Conservation (phyloP, 2,329 filamentous ascomycete genomes). For the Plectosphaerella cucumerina region DNA sequence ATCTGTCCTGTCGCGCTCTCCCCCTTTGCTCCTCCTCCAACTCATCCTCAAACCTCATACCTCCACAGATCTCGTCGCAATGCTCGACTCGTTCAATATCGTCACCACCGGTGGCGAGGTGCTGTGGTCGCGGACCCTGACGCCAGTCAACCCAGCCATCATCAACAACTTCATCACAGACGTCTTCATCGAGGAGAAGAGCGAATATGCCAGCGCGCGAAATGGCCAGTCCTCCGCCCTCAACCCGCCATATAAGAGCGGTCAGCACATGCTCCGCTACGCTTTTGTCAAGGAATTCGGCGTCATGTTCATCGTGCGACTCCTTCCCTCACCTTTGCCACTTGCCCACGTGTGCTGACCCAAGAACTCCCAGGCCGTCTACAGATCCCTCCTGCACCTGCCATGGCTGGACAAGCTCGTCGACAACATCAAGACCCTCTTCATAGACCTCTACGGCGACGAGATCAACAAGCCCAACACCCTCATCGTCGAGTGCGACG, state of each 20-base stretch:
- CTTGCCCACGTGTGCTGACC: conserved; percentile 7
- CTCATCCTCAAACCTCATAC: not conserved
- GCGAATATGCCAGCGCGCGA: conserved; percentile 55
- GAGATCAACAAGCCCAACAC: conserved; percentile 79
- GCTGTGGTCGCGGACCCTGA: conserved; percentile 88
- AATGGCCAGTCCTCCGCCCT: conserved; percentile 54
- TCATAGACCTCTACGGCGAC: conserved; percentile 83
- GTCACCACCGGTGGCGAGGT: conserved; percentile 94
- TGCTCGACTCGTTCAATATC: conserved; percentile 97
- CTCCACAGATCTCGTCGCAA: conserved; percentile 32
- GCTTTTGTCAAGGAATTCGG: conserved; percentile 88
- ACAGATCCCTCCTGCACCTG: conserved; percentile 89
- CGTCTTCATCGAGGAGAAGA: conserved; percentile 95
- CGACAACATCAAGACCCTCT: conserved; percentile 90
- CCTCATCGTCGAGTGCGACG: conserved; percentile 70
- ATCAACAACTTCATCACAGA: conserved; percentile 95
- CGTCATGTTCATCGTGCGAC: conserved; percentile 80
- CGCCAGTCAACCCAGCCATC: conserved; percentile 72
- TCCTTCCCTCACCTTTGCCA: conserved; percentile 5
- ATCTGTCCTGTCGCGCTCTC: not conserved
- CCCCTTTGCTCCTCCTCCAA: not conserved
- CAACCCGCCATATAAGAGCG: conserved; percentile 78
- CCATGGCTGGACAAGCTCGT: conserved; percentile 97
- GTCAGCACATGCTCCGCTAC: conserved; percentile 95
- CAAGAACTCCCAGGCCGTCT: conserved; percentile 70